Percentiles rank a stretch among this genome's conserved stretches.
Evolutionary conservation across 768 basidiomycete species (phyloP).

Genomic region (Podaxis carcinomalis): DNA sequence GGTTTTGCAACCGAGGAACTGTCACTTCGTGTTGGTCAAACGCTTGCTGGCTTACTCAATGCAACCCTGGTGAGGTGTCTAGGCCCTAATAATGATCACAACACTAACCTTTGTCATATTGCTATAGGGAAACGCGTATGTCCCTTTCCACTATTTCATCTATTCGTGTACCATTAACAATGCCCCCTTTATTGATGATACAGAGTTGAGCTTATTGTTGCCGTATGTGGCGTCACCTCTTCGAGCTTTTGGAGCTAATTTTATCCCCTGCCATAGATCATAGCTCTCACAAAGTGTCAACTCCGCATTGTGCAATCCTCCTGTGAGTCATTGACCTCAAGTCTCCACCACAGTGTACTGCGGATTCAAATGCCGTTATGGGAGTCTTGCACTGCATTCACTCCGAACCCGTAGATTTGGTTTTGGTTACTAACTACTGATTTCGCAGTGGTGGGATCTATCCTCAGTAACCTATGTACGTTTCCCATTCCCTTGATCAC

Average conservation of each 20-base stretch:
- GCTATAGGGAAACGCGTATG: conserved; percentile 47
- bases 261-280: conserved; percentile 30
- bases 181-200: neutral
- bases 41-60: conserved; percentile 79
- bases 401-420: neutral
- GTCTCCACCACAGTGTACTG: conserved; percentile 1
- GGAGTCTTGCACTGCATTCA: neutral
- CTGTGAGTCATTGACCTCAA: conserved; percentile 40
- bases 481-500: neutral
- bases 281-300: conserved; percentile 50
- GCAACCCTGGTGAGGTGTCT: conserved; percentile 63
- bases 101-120: conserved; percentile 1
- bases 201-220: conserved; percentile 72
- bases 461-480: conserved; percentile 80
- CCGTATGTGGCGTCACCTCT: conserved; percentile 45
- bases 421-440: conserved; percentile 14
- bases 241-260: neutral
- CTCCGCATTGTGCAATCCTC: conserved; percentile 77
- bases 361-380: neutral
- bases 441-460: conserved; percentile 72
- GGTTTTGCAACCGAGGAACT: conserved; percentile 86
- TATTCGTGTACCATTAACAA: conserved; percentile 1
- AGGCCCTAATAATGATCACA: neutral
- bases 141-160: neutral
- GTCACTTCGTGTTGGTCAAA: conserved; percentile 78